Evolutionary conservation across 768 basidiomycete species (phyloP).

Genomic region (Trametes sanguinea): DNA sequence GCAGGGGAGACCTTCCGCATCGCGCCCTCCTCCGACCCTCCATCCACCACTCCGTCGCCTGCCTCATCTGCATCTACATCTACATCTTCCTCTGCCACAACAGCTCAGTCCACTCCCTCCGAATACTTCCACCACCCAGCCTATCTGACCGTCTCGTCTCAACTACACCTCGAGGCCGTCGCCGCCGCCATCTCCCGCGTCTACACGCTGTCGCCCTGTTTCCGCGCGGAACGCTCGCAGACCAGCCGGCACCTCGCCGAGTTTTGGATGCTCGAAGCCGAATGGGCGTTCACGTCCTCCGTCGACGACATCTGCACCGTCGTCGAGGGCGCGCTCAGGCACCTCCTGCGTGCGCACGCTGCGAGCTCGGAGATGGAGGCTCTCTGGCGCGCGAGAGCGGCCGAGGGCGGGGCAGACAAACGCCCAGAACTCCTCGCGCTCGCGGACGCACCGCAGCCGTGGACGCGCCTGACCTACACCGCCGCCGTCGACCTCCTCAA

Average conservation of each 20-base stretch:
- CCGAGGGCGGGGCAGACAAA: slow-evolving; percentile 37
- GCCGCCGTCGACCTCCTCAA: slow-evolving; percentile 66
- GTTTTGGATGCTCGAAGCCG: slow-evolving; percentile 99
- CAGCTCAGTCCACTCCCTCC: slow-evolving; percentile 20
- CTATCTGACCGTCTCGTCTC: slow-evolving; percentile 92
- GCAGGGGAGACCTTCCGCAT: slow-evolving; percentile 91
- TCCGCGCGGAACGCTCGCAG: slow-evolving; percentile 88
- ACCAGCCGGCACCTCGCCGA: slow-evolving; percentile 94
- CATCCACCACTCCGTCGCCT: slow-evolving; percentile 27
- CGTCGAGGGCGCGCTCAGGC: slow-evolving; percentile 56
- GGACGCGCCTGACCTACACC: slow-evolving; percentile 78
- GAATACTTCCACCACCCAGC: slow-evolving; percentile 79
- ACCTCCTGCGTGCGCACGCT: slow-evolving; percentile 32
- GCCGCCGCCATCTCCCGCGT: slow-evolving; percentile 76
- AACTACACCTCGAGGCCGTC: slow-evolving; percentile 92
- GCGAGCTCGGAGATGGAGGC: slow-evolving; percentile 35
- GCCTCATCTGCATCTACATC: slow-evolving; percentile 19
- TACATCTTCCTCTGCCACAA: slow-evolving; percentile 1
- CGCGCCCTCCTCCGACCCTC: slow-evolving; percentile 39
- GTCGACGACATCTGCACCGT: slow-evolving; percentile 55
- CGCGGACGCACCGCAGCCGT: slow-evolving; percentile 38
- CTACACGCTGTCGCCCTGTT: slow-evolving; percentile 91
- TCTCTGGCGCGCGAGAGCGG: slow-evolving; percentile 41
- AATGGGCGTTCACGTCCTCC: slow-evolving; percentile 65
- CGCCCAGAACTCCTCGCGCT: slow-evolving; percentile 33